These are phyloP conservation scores for Paraglomus brasilianum DNA, from an alignment of 192 early-diverging fungal species.

Conservation along the genomic window DNA sequence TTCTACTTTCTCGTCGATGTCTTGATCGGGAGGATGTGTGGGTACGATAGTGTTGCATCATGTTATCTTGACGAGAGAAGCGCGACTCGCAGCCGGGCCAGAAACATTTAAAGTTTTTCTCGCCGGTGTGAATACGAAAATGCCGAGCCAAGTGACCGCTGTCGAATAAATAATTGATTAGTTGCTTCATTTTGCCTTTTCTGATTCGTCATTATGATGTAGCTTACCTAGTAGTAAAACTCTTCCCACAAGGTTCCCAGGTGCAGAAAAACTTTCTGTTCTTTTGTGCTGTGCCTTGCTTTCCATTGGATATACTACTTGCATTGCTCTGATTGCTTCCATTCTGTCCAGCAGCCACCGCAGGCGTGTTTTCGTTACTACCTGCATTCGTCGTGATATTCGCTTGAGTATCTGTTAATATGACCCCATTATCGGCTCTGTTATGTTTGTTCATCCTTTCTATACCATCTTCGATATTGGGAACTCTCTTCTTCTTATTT, in stretches of 20 bases:
- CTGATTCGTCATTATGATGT: background rate
- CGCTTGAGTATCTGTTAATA: background rate
- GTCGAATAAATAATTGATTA: background rate
- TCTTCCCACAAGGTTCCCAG: conserved; percentile 64
- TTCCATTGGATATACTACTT: conserved; percentile 19
- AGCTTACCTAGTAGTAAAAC: conserved; percentile 74
- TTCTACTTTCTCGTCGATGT: too few species aligned
- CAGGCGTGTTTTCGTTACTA: background rate
- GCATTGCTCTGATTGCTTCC: background rate
- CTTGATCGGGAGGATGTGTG: conserved; percentile 56
- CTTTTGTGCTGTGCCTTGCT: conserved; percentile 25
- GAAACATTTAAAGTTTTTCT: conserved; percentile 72
- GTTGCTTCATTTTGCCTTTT: background rate
- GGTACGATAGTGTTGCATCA: conserved; percentile 85
- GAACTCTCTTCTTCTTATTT: too few species aligned
- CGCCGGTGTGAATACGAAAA: conserved; percentile 80
- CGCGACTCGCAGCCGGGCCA: conserved; percentile 67
- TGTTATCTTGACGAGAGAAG: conserved; percentile 83
- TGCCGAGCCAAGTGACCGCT: conserved; percentile 82
- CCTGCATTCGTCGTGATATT: background rate
- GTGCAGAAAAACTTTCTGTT: conserved; percentile 76
- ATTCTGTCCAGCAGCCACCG: background rate
- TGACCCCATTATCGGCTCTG: background rate
- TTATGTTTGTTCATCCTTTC: background rate
- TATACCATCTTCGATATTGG: too few species aligned